Evolutionary conservation across 257 asterid genomes (phyloP).

Genomic region (Knoxia roxburghii): DNA sequence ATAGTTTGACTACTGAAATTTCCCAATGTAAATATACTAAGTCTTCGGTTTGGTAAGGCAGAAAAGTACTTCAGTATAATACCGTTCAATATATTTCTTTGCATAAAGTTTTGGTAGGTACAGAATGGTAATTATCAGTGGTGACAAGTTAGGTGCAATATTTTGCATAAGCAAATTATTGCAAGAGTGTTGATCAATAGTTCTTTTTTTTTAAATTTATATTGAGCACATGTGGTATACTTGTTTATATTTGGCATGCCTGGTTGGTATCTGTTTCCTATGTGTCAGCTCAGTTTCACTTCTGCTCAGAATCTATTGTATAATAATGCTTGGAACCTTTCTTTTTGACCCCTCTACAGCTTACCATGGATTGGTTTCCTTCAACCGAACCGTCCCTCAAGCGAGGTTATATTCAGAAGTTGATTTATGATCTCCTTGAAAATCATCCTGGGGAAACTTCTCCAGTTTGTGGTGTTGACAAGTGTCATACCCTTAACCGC

Average conservation of each 20-base stretch:
- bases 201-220: not conserved
- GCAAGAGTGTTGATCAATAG: not conserved
- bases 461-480: slow-evolving; percentile 33
- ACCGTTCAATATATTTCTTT: not conserved
- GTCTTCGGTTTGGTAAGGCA: not conserved
- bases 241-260: not conserved
- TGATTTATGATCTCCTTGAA: slow-evolving; percentile 55
- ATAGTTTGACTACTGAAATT: not conserved
- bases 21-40: not conserved
- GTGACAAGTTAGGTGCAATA: no score
- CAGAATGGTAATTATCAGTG: not conserved
- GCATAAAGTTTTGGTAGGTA: not conserved
- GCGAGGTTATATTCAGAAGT: slow-evolving; percentile 58
- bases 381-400: slow-evolving; percentile 72
- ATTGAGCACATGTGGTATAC: not conserved
- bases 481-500: slow-evolving; percentile 26
- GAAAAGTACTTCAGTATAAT: no score
- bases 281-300: not conserved
- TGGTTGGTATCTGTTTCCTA: not conserved
- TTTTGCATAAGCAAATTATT: not conserved
- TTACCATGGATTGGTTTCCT: slow-evolving; percentile 72
- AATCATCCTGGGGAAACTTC: slow-evolving; percentile 41
- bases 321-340: slow-evolving; percentile 6
- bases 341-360: slow-evolving; percentile 38
- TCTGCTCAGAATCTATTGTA: not conserved